Conservation (phyloP, 2,329 filamentous ascomycete species). For the Metarhizium brunneum region DNA sequence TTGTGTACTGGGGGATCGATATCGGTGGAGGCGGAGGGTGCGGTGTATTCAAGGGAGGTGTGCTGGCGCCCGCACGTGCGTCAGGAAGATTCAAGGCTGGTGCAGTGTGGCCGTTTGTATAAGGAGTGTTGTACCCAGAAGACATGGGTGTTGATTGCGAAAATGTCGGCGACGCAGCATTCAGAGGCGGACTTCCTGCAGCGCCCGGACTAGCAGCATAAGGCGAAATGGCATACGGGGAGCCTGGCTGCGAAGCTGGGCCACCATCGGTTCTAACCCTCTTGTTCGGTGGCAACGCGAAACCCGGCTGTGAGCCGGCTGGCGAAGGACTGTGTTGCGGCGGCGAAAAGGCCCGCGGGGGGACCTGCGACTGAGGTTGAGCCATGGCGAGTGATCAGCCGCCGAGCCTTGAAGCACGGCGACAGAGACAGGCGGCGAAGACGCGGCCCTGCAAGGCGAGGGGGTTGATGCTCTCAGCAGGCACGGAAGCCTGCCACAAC, state of each 20-base stretch:
- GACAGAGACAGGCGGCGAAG: slow-evolving; percentile 1
- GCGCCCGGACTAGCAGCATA: slow-evolving; percentile 38
- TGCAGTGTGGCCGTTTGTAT: slow-evolving; percentile 28
- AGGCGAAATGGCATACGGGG: slow-evolving; percentile 47
- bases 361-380: slow-evolving; percentile 44
- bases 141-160: slow-evolving; percentile 22
- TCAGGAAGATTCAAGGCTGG: slow-evolving; percentile 26
- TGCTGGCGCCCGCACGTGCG: slow-evolving; percentile 18
- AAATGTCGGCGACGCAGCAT: slow-evolving; percentile 26
- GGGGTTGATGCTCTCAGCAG: slow-evolving; percentile 28
- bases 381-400: slow-evolving; percentile 34
- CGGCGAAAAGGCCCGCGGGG: slow-evolving; percentile 51
- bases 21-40: slow-evolving; percentile 17
- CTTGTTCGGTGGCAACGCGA: slow-evolving; percentile 59
- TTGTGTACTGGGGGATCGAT: slow-evolving; percentile 18
- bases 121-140: slow-evolving; percentile 25
- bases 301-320: slow-evolving; percentile 43
- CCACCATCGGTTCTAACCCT: slow-evolving; percentile 52
- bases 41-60: slow-evolving; percentile 22
- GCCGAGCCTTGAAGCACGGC: slow-evolving; percentile 3
- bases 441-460: slow-evolving; percentile 2
- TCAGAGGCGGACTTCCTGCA: slow-evolving; percentile 29
- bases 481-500: slow-evolving; percentile 41
- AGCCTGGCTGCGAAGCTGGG: slow-evolving; percentile 56
- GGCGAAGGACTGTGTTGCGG: slow-evolving; percentile 54